Evolutionary conservation across 176 grass and related monocot genomes (phyloP).

Genomic region (Avena atlantica): DNA sequence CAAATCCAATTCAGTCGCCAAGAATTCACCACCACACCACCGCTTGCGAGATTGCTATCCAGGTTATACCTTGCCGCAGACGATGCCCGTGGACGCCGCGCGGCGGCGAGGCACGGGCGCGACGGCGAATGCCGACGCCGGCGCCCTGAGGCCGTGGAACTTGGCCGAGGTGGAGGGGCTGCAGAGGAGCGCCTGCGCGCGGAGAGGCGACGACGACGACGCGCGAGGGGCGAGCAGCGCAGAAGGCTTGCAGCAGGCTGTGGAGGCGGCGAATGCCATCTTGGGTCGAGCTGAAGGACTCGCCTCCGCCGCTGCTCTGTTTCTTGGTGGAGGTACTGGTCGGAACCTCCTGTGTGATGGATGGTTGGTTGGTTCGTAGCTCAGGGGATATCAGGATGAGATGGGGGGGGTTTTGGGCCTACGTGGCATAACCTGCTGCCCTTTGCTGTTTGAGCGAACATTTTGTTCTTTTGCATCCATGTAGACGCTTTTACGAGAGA

Average conservation of each 20-base stretch:
- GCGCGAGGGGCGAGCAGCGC: background rate
- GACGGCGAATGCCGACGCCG: background rate
- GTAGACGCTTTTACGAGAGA: too few species aligned
- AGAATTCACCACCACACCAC: background rate
- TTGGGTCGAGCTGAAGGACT: background rate
- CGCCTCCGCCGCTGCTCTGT: background rate
- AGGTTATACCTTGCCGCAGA: conserved; percentile 49
- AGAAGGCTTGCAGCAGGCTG: conserved; percentile 47
- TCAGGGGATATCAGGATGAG: conserved; percentile 53
- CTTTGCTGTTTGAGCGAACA: conserved; percentile 26
- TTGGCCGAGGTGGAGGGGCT: conserved; percentile 41
- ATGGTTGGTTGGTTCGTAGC: conserved; percentile 40
- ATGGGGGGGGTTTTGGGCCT: background rate
- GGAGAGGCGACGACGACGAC: background rate
- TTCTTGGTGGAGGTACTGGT: background rate
- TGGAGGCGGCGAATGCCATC: conserved; percentile 52
- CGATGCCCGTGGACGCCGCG: conserved; percentile 34
- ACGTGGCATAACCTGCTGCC: conserved; percentile 51
- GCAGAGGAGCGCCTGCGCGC: conserved; percentile 43
- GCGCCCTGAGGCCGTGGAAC: conserved; percentile 20
- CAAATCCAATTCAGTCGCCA: background rate
- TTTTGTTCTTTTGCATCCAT: background rate
- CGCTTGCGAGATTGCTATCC: background rate
- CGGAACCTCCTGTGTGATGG: conserved; percentile 22
- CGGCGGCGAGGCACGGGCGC: conserved; percentile 26